Evolutionary conservation across 1,139 yeast genomes (phyloP), one percentile per base, ranked within the genome.

Genomic region (Maudiozyma humilis): DNA sequence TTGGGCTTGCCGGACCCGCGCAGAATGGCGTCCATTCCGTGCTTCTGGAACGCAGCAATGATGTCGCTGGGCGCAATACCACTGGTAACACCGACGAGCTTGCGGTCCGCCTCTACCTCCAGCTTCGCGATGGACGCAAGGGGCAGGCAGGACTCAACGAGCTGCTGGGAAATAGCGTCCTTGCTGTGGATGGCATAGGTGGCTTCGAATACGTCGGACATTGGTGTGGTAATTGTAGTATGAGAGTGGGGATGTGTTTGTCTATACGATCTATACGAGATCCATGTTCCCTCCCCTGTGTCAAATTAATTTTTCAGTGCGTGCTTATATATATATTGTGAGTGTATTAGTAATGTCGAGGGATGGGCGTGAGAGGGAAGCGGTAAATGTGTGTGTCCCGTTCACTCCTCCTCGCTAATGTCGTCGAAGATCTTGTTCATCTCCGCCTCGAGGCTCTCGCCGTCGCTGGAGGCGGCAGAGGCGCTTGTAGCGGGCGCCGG

Each of bases 1-100:
- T 89, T 82, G 17, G 94, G 82, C 44, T 71, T 71, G 2, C 97
- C 97, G 0, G 96, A 79, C 4, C 98, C 98, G 49, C 97, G 72
- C 31, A 89, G 82, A 51, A 89, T 85, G 8, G 95, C 95, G 59
- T 89, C 96, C 53, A 78, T 76, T 1, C 96, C 96, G 3, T 57
- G 49, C 13, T 43, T 40, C 32, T 51, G 53, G 19, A 60, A 46
- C 1, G 57, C 48, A 7, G 45, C 43, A 33, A 59, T 50, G 38
- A 60, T 55, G 16, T 48, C 47, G 15, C 60, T 55, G 4, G 63
- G 63, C 3, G 62, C 59, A 3, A 53, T 55, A 15, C 41, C 39
- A 30, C 63, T 58, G 35, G 51, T 48, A 4, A 59, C 53, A 32
- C 50, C 49, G 46, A 59, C 44, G 34, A 57, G 45, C 45, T 42